Base-by-base conservation (phyloP, 495 filamentous ascomycete species). In the Hypoxylon fuscum region DNA sequence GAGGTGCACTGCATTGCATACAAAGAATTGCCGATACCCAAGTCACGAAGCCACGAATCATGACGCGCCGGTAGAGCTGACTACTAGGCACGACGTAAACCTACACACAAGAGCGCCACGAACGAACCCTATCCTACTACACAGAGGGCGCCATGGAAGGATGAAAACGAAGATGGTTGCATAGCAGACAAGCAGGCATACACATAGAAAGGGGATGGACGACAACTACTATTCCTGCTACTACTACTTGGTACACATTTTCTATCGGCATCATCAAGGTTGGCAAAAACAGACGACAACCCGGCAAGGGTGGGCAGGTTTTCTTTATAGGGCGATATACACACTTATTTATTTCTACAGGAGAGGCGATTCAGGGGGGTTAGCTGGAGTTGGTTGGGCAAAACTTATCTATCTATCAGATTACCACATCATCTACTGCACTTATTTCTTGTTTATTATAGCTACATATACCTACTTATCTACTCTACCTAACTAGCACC, bases 121-220 rank as follows among this genome's bases (percentile, higher is more conserved):
- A 42, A 56, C 51, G 40, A 45, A 51, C 43, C 32, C 35, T 43
- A 41, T 23, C 40, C 46, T 25, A 52, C 46, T 25, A 52, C 38
- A 46, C 34, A 5, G 34, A 46, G 44, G 31, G 34, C 46, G 40
- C 40, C 27, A 43, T 34, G 15, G 37, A 56, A 55, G 35, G 23
- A 47, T 21, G 46, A 48, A 66, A 47, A 59, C 12, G 55, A 66
- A 65, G 62, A 60, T 12, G 42, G 62, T 60, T 60, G 62, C 62
- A 60, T 60, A 52, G 29, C 25, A 45, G 31, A 46, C 23, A 59
- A 23, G 51, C 55, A 47, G 50, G 50, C 40, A 65, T 59, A 59
- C n/a, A n/a, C n/a, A n/a, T n/a, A n/a, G n/a, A 55, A 55, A 18
- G 34, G 44, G 44, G n/a, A 32, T 10, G 40, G 34, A 34, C 56